Percentiles rank a stretch among this genome's conserved stretches.
phyloP scores from a whole-genome alignment of 2,329 filamentous ascomycete species.

The Paracoccidioides brasiliensis region DNA sequence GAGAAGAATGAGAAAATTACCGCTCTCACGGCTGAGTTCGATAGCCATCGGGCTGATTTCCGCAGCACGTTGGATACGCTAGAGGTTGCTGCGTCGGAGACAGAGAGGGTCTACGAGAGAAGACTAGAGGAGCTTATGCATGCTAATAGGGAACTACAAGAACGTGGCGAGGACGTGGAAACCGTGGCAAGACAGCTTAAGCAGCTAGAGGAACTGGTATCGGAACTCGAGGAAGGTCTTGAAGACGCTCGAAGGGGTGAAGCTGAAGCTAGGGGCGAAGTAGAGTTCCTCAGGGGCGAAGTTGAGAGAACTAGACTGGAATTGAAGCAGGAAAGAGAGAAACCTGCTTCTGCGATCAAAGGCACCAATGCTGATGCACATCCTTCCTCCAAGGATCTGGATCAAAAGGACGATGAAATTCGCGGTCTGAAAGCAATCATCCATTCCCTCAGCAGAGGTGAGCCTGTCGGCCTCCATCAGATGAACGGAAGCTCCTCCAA shows the following conservation, averaged over 20 bases:
- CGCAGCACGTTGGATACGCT: slow-evolving; percentile 92
- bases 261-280: slow-evolving; percentile 87
- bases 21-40: slow-evolving; percentile 85
- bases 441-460: slow-evolving; percentile 71
- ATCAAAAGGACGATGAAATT: slow-evolving; percentile 95
- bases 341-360: slow-evolving; percentile 51
- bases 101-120: slow-evolving; percentile 77
- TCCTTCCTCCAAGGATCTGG: slow-evolving; percentile 56
- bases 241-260: slow-evolving; percentile 91
- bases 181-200: slow-evolving; percentile 83
- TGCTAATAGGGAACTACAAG: slow-evolving; percentile 70
- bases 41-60: slow-evolving; percentile 88
- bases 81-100: slow-evolving; percentile 90
- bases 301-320: slow-evolving; percentile 85
- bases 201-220: slow-evolving; percentile 88
- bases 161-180: slow-evolving; percentile 77
- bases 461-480: slow-evolving; percentile 14
- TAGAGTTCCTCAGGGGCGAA: slow-evolving; percentile 88
- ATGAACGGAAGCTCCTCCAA: slow-evolving; percentile 18
- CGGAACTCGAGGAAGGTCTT: slow-evolving; percentile 89
- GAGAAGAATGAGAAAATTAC: slow-evolving; percentile 97
- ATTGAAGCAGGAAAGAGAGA: slow-evolving; percentile 75
- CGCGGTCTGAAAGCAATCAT: slow-evolving; percentile 95
- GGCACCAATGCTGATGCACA: slow-evolving; percentile 28
- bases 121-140: slow-evolving; percentile 49